Percentiles rank a stretch among this genome's conserved stretches.
These are phyloP conservation scores for Apiospora saccharicola DNA, from an alignment of 2,329 filamentous ascomycete genomes.

Conservation along the genomic window DNA sequence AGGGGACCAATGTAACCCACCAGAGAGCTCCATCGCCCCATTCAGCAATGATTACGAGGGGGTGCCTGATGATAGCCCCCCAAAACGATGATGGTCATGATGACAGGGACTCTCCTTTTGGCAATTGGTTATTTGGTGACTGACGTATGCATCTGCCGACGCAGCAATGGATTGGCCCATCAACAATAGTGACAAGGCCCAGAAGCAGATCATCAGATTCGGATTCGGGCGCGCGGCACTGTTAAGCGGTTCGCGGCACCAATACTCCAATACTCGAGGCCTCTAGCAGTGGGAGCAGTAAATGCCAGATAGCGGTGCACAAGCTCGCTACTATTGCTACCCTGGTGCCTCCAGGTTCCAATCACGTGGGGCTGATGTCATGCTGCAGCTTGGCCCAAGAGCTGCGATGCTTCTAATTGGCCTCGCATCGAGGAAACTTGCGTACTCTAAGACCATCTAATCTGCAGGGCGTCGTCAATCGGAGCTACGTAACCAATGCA, in stretches of 20 bases:
- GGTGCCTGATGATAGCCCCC: not conserved
- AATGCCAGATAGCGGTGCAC: not conserved
- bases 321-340: not conserved
- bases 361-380: conserved; percentile 20
- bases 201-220: conserved; percentile 7
- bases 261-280: not conserved
- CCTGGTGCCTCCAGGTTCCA: not conserved
- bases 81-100: not conserved
- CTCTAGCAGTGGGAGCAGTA: not conserved
- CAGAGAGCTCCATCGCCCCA: conserved; percentile 1
- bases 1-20: conserved; percentile 12
- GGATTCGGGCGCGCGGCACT: not conserved
- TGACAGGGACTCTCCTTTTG: not conserved
- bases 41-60: not conserved
- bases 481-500: conserved; percentile 9
- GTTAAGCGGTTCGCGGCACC: not conserved
- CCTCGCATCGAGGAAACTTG: not conserved
- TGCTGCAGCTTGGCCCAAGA: not conserved
- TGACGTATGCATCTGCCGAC: conserved; percentile 1
- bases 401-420: conserved; percentile 1
- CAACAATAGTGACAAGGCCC: not conserved
- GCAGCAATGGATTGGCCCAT: not conserved
- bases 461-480: conserved; percentile 7
- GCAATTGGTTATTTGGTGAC: not conserved
- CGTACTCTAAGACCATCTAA: not conserved